These are phyloP conservation scores for Suhomyces maxii DNA, from an alignment of 1,139 yeast species.

Conservation along the genomic window DNA sequence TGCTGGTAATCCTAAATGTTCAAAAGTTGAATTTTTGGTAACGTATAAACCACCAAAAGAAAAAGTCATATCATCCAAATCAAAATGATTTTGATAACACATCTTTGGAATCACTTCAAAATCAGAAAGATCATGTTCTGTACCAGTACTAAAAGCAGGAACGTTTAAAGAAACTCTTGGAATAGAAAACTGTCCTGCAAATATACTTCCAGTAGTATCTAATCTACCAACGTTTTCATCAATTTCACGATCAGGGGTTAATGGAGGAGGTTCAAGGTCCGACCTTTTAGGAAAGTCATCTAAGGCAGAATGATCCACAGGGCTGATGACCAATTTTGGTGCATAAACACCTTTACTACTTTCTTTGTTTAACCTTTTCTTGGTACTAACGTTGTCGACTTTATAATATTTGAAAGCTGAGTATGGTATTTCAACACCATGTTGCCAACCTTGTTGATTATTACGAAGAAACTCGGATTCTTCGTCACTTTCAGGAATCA, in stretches of 20 bases:
- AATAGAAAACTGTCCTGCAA: constrained; percentile 32
- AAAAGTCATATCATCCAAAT: constrained; percentile 33
- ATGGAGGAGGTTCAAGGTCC: constrained; percentile 1
- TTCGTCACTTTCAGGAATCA: background rate
- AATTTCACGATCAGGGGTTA: background rate
- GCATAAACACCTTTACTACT: constrained; percentile 25
- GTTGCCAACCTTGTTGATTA: constrained; percentile 24
- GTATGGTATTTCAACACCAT: constrained; percentile 30
- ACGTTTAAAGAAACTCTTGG: constrained; percentile 31
- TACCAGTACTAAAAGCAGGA: constrained; percentile 14
- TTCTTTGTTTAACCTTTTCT: constrained; percentile 18
- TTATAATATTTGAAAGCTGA: constrained; percentile 27
- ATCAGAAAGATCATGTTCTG: background rate
- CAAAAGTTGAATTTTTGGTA: constrained; percentile 22
- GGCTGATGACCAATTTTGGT: constrained; percentile 29
- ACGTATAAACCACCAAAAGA: constrained; percentile 41
- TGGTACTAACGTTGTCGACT: constrained; percentile 16
- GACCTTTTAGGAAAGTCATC: background rate
- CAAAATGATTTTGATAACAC: constrained; percentile 38
- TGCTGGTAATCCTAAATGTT: constrained; percentile 37
- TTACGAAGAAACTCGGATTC: constrained; percentile 2
- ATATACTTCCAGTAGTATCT: constrained; percentile 22
- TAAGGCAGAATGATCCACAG: constrained; percentile 20
- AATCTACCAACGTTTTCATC: constrained; percentile 14
- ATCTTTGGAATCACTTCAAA: constrained; percentile 25